phyloP scores from a whole-genome alignment of 1,284 basidiomycete genomes.

The Microbotryomycetes sp. region DNA sequence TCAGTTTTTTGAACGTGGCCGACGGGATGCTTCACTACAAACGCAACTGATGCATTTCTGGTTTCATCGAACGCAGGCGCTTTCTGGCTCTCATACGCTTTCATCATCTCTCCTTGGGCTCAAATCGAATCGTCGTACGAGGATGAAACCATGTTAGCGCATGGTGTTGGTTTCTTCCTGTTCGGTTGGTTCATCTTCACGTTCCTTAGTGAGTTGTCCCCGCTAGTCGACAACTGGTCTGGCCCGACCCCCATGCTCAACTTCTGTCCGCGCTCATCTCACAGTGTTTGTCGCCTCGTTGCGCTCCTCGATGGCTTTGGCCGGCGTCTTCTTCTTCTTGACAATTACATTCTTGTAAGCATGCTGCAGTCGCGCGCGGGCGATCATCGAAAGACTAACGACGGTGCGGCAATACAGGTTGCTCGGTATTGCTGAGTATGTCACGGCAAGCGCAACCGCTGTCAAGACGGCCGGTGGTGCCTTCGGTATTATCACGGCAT shows the following conservation, averaged over 20 bases:
- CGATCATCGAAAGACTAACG: no score
- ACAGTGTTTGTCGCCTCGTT: conserved; percentile 51
- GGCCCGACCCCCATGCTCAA: no score
- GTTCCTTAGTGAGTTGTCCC: conserved; percentile 40
- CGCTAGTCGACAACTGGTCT: no score
- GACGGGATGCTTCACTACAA: neutral
- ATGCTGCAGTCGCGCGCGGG: no score
- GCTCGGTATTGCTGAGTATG: conserved; percentile 30
- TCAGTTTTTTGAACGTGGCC: neutral
- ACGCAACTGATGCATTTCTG: neutral
- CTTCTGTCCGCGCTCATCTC: conserved; percentile 35
- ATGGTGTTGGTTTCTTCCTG: conserved; percentile 47
- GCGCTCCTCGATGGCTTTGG: conserved; percentile 59
- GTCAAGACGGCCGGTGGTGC: conserved; percentile 62
- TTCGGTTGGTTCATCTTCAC: conserved; percentile 62
- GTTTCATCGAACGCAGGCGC: conserved; percentile 62
- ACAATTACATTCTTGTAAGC: conserved; percentile 48
- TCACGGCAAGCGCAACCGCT: conserved; percentile 34
- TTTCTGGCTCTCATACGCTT: conserved; percentile 53
- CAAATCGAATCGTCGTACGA: conserved; percentile 49
- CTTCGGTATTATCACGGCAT: conserved; percentile 51
- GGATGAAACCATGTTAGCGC: conserved; percentile 46
- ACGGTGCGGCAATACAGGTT: neutral
- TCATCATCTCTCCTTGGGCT: conserved; percentile 41
- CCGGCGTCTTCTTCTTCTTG: conserved; percentile 66